Evolutionary conservation across 139 green algal genomes (phyloP).

Genomic region (Pleodorina starrii): DNA sequence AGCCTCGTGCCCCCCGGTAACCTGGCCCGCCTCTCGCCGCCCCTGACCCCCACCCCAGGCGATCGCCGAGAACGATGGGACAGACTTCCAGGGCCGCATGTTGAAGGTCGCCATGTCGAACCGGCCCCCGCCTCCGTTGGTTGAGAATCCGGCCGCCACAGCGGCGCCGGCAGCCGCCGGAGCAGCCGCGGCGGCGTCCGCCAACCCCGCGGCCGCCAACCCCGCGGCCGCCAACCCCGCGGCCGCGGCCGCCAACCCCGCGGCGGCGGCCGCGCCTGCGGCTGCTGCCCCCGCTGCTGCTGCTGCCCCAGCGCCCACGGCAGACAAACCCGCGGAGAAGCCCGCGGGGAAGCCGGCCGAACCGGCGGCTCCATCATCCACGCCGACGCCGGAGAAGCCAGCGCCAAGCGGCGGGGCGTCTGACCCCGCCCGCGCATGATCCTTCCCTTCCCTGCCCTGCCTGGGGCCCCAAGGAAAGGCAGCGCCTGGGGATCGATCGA

Average conservation of each 20-base stretch:
- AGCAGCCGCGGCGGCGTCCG: not conserved
- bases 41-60: not conserved
- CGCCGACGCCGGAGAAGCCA: no score
- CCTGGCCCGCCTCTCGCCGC: not conserved
- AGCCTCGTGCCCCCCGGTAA: no score
- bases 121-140: not conserved
- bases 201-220: not conserved
- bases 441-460: no score
- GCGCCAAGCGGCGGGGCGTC: no score
- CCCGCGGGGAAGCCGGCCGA: no score
- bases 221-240: not conserved
- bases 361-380: no score
- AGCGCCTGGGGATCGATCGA: no score
- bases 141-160: not conserved
- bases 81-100: slow-evolving; percentile 7
- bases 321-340: no score
- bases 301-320: no score
- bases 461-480: no score
- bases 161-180: not conserved
- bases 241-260: not conserved
- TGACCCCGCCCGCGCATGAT: no score
- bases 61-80: slow-evolving; percentile 12
- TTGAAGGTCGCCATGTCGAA: not conserved
- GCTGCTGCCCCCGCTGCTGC: not conserved
- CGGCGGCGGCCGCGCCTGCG: not conserved